These are phyloP conservation scores for Extremus antarcticus DNA, from an alignment of 495 filamentous ascomycete species.

Conservation along the genomic window DNA sequence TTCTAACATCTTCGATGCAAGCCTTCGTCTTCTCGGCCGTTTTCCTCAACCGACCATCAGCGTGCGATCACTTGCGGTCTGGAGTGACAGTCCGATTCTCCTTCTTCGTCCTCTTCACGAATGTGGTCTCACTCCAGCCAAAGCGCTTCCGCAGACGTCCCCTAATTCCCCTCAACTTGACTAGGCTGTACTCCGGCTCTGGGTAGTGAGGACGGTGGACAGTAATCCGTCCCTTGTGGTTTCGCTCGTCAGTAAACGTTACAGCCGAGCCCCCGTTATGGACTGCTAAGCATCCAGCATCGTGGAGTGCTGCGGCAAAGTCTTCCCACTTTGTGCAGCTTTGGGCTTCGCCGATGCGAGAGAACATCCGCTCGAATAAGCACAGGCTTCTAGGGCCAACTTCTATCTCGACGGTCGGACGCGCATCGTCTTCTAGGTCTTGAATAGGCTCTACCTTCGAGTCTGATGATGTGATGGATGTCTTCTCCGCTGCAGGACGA, in stretches of 20 bases:
- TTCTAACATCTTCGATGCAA: too few species aligned
- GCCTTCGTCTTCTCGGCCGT: too few species aligned
- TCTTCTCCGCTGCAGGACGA: background rate
- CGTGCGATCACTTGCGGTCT: too few species aligned
- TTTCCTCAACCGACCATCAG: too few species aligned
- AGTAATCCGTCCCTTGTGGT: background rate
- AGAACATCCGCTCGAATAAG: background rate
- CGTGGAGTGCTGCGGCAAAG: background rate
- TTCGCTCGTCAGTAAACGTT: background rate
- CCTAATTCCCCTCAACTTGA: background rate
- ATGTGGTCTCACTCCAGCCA: background rate
- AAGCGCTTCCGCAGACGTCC: slow-evolving; percentile 4
- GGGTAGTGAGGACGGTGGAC: background rate
- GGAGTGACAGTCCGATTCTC: too few species aligned
- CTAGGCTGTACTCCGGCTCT: background rate
- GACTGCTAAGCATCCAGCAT: background rate
- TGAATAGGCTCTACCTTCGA: too few species aligned
- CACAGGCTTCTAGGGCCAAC: background rate
- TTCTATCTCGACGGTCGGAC: background rate
- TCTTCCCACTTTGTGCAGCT: background rate
- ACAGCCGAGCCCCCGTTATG: slow-evolving; percentile 2
- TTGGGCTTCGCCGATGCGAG: background rate
- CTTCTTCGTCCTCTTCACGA: slow-evolving; percentile 1
- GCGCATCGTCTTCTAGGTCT: too few species aligned
- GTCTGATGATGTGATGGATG: too few species aligned